Percentiles rank a stretch among this genome's conserved stretches.
phyloP scores from a whole-genome alignment of 257 asterid genomes.

The Oldenlandia corymbosa region DNA sequence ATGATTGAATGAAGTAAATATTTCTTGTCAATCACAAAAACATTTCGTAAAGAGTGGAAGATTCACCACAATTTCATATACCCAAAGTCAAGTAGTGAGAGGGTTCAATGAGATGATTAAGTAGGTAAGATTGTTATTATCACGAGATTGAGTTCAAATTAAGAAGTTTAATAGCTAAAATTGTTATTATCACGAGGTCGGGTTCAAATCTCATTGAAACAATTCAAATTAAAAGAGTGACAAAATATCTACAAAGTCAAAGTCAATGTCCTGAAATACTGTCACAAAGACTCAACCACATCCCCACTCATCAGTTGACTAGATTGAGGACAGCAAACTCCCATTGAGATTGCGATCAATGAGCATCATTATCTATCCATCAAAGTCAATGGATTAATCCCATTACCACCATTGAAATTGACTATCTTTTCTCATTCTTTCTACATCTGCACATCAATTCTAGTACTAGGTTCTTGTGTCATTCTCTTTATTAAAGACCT shows the following conservation, averaged over 20 bases:
- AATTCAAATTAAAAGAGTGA: too few relatives aligned
- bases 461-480: conserved; percentile 1
- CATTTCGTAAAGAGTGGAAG: neutral
- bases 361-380: neutral
- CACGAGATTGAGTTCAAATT: too few relatives aligned
- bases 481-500: neutral
- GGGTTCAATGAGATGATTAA: too few relatives aligned
- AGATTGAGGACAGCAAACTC: too few relatives aligned
- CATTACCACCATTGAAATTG: neutral
- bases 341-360: neutral
- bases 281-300: neutral
- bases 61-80: neutral
- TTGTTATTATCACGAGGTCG: too few relatives aligned
- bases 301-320: too few relatives aligned
- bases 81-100: conserved; percentile 11
- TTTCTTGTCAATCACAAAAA: too few relatives aligned
- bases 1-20: too few relatives aligned
- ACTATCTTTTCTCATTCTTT: neutral
- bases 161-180: too few relatives aligned
- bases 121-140: too few relatives aligned
- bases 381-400: neutral
- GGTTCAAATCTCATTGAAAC: too few relatives aligned
- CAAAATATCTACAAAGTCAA: too few relatives aligned
- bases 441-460: neutral
- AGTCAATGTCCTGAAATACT: neutral